A percentile compares a stretch with the other conserved stretches of the same genome.
These are phyloP conservation scores for Rhizophagus sp. DNA, from an alignment of 192 early-diverging fungal genomes.

Conservation along the genomic window DNA sequence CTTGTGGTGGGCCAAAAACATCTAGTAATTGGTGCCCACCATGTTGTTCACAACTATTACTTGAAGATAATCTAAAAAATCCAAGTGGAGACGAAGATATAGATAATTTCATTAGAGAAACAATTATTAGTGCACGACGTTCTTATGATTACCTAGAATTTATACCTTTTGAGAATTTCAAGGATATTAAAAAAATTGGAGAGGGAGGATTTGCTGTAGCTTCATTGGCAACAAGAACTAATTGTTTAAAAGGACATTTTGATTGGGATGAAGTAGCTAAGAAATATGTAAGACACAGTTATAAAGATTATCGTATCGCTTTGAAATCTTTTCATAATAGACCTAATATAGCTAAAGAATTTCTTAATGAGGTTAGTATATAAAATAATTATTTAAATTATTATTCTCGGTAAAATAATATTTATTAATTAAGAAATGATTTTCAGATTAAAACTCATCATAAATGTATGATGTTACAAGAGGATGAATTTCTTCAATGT, in stretches of 20 bases:
- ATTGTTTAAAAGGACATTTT: conserved; percentile 1
- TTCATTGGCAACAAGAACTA: conserved; percentile 1
- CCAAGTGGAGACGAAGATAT: conserved; percentile 5
- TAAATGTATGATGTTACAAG: conserved; percentile 11
- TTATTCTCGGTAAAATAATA: too few species aligned
- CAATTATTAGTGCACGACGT: not conserved
- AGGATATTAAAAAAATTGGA: conserved; percentile 12
- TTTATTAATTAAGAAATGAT: not conserved
- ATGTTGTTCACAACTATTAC: not conserved
- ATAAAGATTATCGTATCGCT: not conserved
- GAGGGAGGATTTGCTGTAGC: conserved; percentile 24
- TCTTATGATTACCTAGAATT: not conserved
- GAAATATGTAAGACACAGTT: not conserved
- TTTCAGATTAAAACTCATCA: conserved; percentile 11
- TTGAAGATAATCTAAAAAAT: not conserved
- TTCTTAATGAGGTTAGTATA: conserved; percentile 20
- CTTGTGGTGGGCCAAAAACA: not conserved
- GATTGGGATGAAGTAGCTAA: not conserved
- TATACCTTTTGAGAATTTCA: conserved; percentile 26
- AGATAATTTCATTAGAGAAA: conserved; percentile 5
- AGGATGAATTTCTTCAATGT: conserved; percentile 10
- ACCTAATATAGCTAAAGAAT: not conserved
- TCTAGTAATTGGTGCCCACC: not conserved
- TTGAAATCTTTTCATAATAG: conserved; percentile 10
- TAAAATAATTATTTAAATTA: not conserved